Evolutionary conservation across 257 asterid genomes (phyloP).

Genomic region (Capsicum baccatum): DNA sequence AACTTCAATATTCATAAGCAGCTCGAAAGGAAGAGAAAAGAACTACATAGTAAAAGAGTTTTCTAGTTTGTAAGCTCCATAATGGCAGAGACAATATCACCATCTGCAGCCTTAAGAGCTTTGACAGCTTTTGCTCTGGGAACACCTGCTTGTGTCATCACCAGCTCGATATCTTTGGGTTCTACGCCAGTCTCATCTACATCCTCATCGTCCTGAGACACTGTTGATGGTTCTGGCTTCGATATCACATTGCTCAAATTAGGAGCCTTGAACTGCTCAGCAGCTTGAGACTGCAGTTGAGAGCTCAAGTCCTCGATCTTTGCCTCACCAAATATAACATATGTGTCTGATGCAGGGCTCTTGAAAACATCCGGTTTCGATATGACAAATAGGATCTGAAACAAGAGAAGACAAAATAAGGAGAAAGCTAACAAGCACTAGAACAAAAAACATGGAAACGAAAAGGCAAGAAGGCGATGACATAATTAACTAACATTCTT

Average conservation of each 20-base stretch:
- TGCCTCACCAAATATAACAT: constrained; percentile 66
- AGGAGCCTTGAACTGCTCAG: constrained; percentile 68
- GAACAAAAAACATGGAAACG: not conserved
- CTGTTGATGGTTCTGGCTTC: constrained; percentile 55
- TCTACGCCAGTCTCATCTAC: constrained; percentile 70
- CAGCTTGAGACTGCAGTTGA: constrained; percentile 66
- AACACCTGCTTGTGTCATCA: constrained; percentile 74
- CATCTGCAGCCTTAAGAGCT: constrained; percentile 72
- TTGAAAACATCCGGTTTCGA: constrained; percentile 72
- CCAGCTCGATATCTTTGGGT: constrained; percentile 69
- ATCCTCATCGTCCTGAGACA: constrained; percentile 65
- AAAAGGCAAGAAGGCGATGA: not conserved
- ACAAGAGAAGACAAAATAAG: constrained; percentile 34
- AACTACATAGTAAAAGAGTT: not conserved
- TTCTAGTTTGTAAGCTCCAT: constrained; percentile 75
- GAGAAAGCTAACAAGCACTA: constrained; percentile 2
- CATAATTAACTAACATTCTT: constrained; percentile 48
- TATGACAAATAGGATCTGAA: constrained; percentile 59
- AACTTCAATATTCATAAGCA: not conserved
- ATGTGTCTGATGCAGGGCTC: constrained; percentile 72
- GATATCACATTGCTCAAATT: constrained; percentile 48
- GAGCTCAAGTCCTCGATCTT: constrained; percentile 69
- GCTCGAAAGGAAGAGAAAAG: constrained; percentile 10
- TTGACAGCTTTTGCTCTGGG: constrained; percentile 64
- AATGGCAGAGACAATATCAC: constrained; percentile 75